Conservation (phyloP, 176 grass and related monocot species). For the Zea luxurians region DNA sequence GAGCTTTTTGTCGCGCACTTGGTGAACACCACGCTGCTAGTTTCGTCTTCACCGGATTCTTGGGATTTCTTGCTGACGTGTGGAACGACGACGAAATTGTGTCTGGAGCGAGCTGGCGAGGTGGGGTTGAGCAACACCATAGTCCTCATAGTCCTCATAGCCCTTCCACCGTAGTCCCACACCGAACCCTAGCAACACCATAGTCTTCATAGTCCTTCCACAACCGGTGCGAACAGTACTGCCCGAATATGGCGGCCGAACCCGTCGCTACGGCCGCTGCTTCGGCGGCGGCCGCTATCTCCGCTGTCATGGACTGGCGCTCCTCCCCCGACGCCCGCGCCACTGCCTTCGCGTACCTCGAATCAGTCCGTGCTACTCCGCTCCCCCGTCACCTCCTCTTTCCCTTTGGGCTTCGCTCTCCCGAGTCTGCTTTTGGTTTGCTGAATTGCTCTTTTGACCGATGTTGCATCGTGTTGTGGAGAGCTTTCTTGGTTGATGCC, state of each 20-base stretch:
- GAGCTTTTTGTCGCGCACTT: too few relatives aligned
- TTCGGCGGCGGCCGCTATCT: conserved; percentile 68
- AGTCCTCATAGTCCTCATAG: too few relatives aligned
- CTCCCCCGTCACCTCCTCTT: not conserved
- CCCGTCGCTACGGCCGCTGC: conserved; percentile 39
- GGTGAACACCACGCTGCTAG: too few relatives aligned
- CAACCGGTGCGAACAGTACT: conserved; percentile 2
- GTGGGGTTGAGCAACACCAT: too few relatives aligned
- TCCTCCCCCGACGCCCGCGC: conserved; percentile 69
- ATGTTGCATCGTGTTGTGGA: not conserved
- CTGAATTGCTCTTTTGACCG: not conserved
- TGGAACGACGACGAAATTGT: too few relatives aligned
- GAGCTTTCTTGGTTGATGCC: not conserved
- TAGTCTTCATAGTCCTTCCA: conserved; percentile 7
- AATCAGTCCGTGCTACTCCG: conserved; percentile 61
- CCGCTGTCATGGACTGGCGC: conserved; percentile 84
- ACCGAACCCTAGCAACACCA: conserved; percentile 16
- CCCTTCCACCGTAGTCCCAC: too few relatives aligned
- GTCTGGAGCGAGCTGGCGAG: too few relatives aligned
- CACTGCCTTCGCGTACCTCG: conserved; percentile 80
- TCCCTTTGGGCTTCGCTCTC: not conserved
- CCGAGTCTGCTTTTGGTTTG: not conserved
- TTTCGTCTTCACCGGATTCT: too few relatives aligned
- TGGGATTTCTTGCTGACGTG: too few relatives aligned
- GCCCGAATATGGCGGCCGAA: conserved; percentile 58